These are phyloP conservation scores for Pleurotus salmoneostramineus DNA, from an alignment of 768 basidiomycete species.

Conservation along the genomic window DNA sequence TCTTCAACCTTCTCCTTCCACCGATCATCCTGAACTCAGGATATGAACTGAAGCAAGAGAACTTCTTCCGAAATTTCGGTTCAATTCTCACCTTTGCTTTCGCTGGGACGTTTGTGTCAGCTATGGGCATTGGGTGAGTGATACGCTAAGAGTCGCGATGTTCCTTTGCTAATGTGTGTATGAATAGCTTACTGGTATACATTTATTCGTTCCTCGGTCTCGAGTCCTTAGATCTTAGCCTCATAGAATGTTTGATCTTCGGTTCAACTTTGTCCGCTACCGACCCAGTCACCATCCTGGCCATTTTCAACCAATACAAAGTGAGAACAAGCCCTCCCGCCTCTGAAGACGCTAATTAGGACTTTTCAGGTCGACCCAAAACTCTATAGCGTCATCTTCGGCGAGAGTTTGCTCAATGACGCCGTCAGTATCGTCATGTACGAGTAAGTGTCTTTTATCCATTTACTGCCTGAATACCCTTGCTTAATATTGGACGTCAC, in stretches of 20 bases:
- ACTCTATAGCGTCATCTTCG: slow-evolving; percentile 95
- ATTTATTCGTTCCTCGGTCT: slow-evolving; percentile 92
- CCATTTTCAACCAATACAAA: slow-evolving; percentile 98
- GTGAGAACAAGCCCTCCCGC: background rate
- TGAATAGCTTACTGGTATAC: slow-evolving; percentile 84
- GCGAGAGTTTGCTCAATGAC: slow-evolving; percentile 95
- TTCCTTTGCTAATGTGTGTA: slow-evolving; percentile 22
- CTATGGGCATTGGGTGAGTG: slow-evolving; percentile 91
- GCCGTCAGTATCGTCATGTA: slow-evolving; percentile 99
- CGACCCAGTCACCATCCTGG: slow-evolving; percentile 95
- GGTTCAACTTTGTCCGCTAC: slow-evolving; percentile 97
- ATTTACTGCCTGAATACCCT: background rate
- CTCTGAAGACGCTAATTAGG: background rate
- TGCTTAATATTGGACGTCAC: background rate
- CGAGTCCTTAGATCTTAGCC: slow-evolving; percentile 79
- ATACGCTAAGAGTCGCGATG: background rate
- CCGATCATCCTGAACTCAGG: slow-evolving; percentile 98
- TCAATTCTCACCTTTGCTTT: slow-evolving; percentile 95
- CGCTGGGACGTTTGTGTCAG: slow-evolving; percentile 92
- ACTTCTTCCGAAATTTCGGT: slow-evolving; percentile 98
- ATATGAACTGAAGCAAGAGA: slow-evolving; percentile 98
- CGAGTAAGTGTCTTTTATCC: slow-evolving; percentile 64
- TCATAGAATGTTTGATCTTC: slow-evolving; percentile 94
- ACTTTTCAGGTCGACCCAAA: slow-evolving; percentile 77
- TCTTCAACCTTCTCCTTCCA: slow-evolving; percentile 97